Evolutionary conservation across 306 rosid species (phyloP).

Genomic region (Inga laurina): DNA sequence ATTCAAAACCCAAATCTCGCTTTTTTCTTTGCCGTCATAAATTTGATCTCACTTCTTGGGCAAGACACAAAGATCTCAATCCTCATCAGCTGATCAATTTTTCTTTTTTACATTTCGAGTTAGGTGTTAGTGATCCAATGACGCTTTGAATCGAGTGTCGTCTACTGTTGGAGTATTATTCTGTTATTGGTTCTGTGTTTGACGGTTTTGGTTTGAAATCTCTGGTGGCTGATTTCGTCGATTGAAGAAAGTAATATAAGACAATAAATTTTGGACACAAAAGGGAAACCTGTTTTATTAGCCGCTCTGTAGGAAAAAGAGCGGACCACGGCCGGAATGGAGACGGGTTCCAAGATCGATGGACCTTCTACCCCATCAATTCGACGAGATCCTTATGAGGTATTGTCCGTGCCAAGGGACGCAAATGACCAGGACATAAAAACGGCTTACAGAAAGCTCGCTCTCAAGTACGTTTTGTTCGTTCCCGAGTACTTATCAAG

Average conservation of each 20-base stretch:
- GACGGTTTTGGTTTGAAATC: background rate
- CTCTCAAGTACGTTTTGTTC: slow-evolving; percentile 83
- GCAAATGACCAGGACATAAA: slow-evolving; percentile 90
- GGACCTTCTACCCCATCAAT: slow-evolving; percentile 77
- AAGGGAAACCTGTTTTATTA: background rate
- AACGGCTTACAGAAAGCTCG: slow-evolving; percentile 91
- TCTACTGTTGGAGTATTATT: slow-evolving; percentile 7
- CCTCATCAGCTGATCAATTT: slow-evolving; percentile 5
- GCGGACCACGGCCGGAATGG: slow-evolving; percentile 30
- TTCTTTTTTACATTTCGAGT: slow-evolving; percentile 36
- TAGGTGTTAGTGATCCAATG: slow-evolving; percentile 52
- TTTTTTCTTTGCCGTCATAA: background rate
- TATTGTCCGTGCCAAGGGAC: slow-evolving; percentile 68
- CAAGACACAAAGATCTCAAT: slow-evolving; percentile 52
- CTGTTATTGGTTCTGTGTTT: slow-evolving; percentile 13
- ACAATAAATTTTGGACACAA: slow-evolving; percentile 15
- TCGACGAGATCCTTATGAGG: slow-evolving; percentile 97
- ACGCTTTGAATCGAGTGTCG: slow-evolving; percentile 49
- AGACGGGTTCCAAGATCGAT: slow-evolving; percentile 74
- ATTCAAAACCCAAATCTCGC: slow-evolving; percentile 49
- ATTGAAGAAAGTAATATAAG: slow-evolving; percentile 23
- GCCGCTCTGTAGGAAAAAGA: slow-evolving; percentile 14
- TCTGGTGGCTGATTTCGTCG: slow-evolving; percentile 24
- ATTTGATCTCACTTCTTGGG: slow-evolving; percentile 2
- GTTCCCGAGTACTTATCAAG: slow-evolving; percentile 64